phyloP scores from a whole-genome alignment of 2,329 filamentous ascomycete genomes.

The Colletotrichum endophyticum region DNA sequence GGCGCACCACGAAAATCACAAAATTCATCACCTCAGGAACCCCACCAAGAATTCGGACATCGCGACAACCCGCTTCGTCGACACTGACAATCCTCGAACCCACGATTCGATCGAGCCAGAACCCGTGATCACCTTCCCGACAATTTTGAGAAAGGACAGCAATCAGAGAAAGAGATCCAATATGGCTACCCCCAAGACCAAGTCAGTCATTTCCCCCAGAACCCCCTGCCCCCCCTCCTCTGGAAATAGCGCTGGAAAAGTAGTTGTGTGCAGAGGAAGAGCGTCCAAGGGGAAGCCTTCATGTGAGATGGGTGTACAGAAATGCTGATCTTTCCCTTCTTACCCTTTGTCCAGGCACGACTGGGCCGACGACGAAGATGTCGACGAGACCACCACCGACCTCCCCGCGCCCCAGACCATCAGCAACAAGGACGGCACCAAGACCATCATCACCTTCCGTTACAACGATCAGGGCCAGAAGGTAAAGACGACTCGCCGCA shows the following conservation, averaged over 20 bases:
- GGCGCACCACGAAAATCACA: constrained; percentile 22
- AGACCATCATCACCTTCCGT: constrained; percentile 89
- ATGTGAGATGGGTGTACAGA: background rate
- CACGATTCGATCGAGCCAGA: background rate
- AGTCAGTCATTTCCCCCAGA: background rate
- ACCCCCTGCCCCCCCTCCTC: background rate
- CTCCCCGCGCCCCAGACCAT: constrained; percentile 89
- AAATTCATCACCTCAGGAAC: constrained; percentile 14
- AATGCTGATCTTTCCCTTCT: background rate
- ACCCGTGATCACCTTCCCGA: background rate
- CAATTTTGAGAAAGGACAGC: background rate
- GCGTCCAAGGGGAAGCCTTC: background rate
- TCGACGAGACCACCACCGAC: constrained; percentile 71
- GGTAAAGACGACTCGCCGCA: constrained; percentile 95
- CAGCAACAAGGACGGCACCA: constrained; percentile 97
- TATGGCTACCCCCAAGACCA: constrained; percentile 21
- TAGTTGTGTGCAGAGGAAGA: background rate
- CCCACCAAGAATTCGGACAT: constrained; percentile 18
- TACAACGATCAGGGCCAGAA: constrained; percentile 94
- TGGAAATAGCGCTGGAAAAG: background rate
- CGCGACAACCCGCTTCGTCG: constrained; percentile 18
- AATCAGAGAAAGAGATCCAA: background rate
- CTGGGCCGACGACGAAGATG: constrained; percentile 96
- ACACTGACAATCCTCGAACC: constrained; percentile 5
- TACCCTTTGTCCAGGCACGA: constrained; percentile 57